Base-by-base conservation (phyloP, 768 basidiomycete species). In the Megacollybia marginata region DNA sequence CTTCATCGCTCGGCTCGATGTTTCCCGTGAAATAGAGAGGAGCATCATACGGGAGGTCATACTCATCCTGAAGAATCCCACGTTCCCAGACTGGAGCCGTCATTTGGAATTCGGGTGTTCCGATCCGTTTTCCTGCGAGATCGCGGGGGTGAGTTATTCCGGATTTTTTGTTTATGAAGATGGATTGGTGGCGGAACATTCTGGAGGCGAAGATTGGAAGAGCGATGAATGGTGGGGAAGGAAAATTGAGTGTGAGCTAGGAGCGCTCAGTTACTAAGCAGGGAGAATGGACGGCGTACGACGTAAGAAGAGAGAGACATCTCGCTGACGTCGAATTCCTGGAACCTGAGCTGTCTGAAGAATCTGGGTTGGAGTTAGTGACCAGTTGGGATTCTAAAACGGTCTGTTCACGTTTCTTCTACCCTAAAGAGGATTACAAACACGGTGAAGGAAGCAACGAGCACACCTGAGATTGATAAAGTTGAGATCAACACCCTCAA, bases 81-180 rank as follows among this genome's bases (percentile, higher is more conserved):
- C 56, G 54, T 11, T 57, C 53, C 56, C 56, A 57, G 11, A 57
- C 54, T 1, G 56, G 54, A 9, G 56, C 56, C 10, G 56, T 57
- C 56, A 57, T 57, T 36, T 57, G 56, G 49, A 55, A 57, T 18
- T 57, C 54, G 19, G 56, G 54, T 12, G 54, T 55, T n/a, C 56
- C 56, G 33, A 55, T 46, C 9, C 54, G 54, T 9, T 52, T 48
- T 15, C 54, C 56, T 4, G 54, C 47, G 16, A 55, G 48, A 20
- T 57, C 49, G 7, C 52, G 33, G 3, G 56, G 56, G 7, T 55
- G 49, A 6, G 52, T 36, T 31, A 57, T 57, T 2, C 52, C 54
- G 4, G 56, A 51, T 46, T 53, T 55, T 40, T 43, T 50, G 42
- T 54, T 55, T 28, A 57, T 45, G 31, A 55, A 55, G 12, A 57